phyloP scores from a whole-genome alignment of 2,329 filamentous ascomycete genomes.

The Trichoderma cornu-damae region DNA sequence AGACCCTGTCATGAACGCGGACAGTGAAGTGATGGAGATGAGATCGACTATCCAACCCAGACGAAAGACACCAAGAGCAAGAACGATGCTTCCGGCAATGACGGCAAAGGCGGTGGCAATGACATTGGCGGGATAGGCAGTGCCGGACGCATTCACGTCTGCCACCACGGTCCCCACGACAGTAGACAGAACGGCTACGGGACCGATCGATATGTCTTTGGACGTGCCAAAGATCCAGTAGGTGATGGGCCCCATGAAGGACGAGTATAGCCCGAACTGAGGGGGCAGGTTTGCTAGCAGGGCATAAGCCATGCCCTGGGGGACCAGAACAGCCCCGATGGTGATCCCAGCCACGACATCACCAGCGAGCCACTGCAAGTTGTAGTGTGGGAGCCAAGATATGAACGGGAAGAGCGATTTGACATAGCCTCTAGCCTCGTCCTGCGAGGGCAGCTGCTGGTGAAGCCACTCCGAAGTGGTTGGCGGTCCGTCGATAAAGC shows the following conservation, averaged over 20 bases:
- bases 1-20: slow-evolving; percentile 95
- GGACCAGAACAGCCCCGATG: slow-evolving; percentile 70
- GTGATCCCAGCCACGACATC: slow-evolving; percentile 74
- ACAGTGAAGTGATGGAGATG: slow-evolving; percentile 84
- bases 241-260: slow-evolving; percentile 88
- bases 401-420: slow-evolving; percentile 78
- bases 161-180: slow-evolving; percentile 77
- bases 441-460: slow-evolving; percentile 55
- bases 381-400: slow-evolving; percentile 86
- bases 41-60: slow-evolving; percentile 89
- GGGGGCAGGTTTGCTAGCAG: slow-evolving; percentile 71
- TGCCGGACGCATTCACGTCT: slow-evolving; percentile 47
- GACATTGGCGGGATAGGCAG: slow-evolving; percentile 55
- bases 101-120: slow-evolving; percentile 76
- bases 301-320: slow-evolving; percentile 95
- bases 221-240: slow-evolving; percentile 99
- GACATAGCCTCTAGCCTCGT: slow-evolving; percentile 56
- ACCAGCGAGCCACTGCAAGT: slow-evolving; percentile 79
- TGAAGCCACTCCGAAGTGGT: slow-evolving; percentile 66
- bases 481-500: slow-evolving; percentile 79
- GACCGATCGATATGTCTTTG: slow-evolving; percentile 96
- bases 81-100: slow-evolving; percentile 70
- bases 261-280: slow-evolving; percentile 78
- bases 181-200: slow-evolving; percentile 92
- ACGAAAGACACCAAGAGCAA: slow-evolving; percentile 71